Evolutionary conservation across 1,284 basidiomycete species (phyloP), one percentile per base, ranked within the genome.

Genomic region (Leccinum subrobustum): DNA sequence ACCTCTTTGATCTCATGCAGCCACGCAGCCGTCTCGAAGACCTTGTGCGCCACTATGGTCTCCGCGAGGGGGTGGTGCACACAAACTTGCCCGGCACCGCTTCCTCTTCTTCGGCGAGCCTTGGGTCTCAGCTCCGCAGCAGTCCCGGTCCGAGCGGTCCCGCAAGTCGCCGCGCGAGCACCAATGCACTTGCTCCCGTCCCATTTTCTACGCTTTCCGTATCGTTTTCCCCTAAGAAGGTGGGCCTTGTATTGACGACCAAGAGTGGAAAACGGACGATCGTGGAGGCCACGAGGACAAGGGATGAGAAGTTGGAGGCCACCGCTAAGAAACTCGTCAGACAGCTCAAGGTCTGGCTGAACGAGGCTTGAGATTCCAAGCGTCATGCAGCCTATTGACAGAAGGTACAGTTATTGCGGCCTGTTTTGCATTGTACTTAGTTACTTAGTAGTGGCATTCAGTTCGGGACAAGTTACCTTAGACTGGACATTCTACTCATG

Each of bases 1-100:
- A 92, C 66, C 75, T 92, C 16, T 92, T 92, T 71, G 86, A 88
- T 62, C 81, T 89, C 59, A 81, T 79, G 68, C 88, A 92, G 74
- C 91, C 90, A 8, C 82, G 84, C 54, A 83, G 83, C 42, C 77
- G 91, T 27, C 71, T 89, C 23, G 91, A 92, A 70, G 90, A 92
- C 72, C 80, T 92, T 53, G 77, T 92, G 6, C 75, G 85, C 53
- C 65, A 75, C 4, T 84, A 86, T 64, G 89, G 88, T n/a, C 65
- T 80, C 1, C 77, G 81, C 6, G 79, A 82, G 31, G 84, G 84
- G 5, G 74, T 86, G 18, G 73, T 91, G 18, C 60, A 64, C 35
- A 60, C 54, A 52, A 61, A 62, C 42, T 54, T 48, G n/a, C 60
- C 58, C 39, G 61, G 52, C 54, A 63, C 37, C 9, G 47, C 47